These are phyloP conservation scores for Penicillium sp. DNA, from an alignment of 2,329 filamentous ascomycete genomes.

Conservation along the genomic window DNA sequence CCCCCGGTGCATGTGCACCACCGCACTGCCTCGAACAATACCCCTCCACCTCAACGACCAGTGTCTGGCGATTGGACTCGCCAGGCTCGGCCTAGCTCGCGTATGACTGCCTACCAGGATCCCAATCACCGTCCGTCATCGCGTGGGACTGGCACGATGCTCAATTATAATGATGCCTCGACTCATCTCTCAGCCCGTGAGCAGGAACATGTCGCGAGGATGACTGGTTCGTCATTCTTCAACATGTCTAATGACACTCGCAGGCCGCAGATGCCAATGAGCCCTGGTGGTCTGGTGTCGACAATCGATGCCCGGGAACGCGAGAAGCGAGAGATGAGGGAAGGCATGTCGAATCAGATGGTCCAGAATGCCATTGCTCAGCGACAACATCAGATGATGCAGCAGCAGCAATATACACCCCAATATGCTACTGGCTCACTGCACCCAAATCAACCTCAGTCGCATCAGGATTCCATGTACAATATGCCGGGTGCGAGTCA, in stretches of 20 bases:
- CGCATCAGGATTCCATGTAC: constrained; percentile 32
- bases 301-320: constrained; percentile 77
- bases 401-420: constrained; percentile 29
- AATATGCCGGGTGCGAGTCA: constrained; percentile 37
- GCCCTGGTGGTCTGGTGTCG: constrained; percentile 65
- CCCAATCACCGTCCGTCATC: constrained; percentile 46
- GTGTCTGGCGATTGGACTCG: constrained; percentile 42
- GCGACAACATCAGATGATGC: constrained; percentile 51
- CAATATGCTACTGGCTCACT: constrained; percentile 16
- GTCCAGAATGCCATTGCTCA: constrained; percentile 71
- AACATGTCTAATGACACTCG: constrained; percentile 58
- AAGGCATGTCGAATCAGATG: constrained; percentile 65
- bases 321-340: constrained; percentile 69
- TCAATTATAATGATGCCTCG: constrained; percentile 53
- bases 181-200: constrained; percentile 75
- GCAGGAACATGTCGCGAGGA: constrained; percentile 80
- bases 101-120: constrained; percentile 29
- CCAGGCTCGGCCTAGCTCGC: constrained; percentile 33
- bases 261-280: constrained; percentile 49
- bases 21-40: constrained; percentile 56
- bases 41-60: constrained; percentile 41
- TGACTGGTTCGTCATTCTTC: constrained; percentile 74
- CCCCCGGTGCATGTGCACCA: constrained; percentile 60
- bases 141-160: constrained; percentile 54
- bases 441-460: constrained; percentile 13